phyloP scores from a whole-genome alignment of 345 rosid genomes.

The Triadica sebifera region DNA sequence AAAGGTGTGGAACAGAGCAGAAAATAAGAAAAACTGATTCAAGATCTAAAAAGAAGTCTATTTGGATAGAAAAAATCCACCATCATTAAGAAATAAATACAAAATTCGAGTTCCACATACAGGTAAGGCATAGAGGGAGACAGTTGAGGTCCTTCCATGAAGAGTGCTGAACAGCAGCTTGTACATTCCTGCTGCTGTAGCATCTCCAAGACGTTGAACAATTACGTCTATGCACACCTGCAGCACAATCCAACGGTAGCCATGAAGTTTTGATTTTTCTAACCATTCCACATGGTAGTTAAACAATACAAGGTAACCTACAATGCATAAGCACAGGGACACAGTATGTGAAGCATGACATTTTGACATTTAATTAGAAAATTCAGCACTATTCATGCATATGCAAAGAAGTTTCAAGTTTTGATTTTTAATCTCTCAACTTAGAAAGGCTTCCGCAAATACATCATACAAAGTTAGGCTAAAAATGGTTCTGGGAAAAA shows the following conservation, averaged over 20 bases:
- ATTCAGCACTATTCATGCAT: not conserved
- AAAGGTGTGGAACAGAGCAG: not conserved
- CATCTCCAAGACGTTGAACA: constrained; percentile 93
- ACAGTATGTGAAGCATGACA: not conserved
- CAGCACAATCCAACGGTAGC: constrained; percentile 10
- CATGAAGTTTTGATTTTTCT: constrained; percentile 13
- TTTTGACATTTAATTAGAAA: not conserved
- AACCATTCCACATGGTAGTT: not conserved
- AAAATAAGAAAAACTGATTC: not conserved
- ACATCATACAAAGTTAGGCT: not conserved
- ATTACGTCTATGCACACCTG: constrained; percentile 90
- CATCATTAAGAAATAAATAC: not conserved
- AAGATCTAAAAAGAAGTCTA: not conserved
- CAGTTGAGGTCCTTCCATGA: constrained; percentile 60
- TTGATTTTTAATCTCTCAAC: too few species aligned
- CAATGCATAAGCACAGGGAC: too few species aligned
- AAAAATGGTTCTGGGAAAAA: not conserved
- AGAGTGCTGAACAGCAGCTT: constrained; percentile 64
- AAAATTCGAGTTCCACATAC: constrained; percentile 36
- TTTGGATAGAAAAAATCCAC: not conserved
- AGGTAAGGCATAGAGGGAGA: constrained; percentile 73
- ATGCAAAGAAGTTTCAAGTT: too few species aligned
- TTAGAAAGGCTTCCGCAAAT: not conserved
- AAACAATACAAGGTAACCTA: not conserved
- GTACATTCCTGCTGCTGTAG: constrained; percentile 88